phyloP scores from a whole-genome alignment of 192 early-diverging fungal genomes.

The Entomortierella parvispora region DNA sequence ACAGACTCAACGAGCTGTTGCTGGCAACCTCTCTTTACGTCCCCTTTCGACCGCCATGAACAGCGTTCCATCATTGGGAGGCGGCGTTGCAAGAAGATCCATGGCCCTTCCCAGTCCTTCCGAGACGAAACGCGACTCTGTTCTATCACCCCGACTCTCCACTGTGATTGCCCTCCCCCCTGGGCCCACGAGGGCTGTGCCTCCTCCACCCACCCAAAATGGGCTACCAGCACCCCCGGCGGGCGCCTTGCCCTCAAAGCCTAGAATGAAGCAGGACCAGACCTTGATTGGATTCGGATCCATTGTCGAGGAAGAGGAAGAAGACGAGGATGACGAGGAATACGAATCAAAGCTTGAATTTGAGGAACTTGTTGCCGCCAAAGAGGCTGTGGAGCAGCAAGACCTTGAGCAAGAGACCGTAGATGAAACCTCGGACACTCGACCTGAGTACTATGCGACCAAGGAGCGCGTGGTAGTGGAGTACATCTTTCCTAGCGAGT shows the following conservation, averaged over 20 bases:
- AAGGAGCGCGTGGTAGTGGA: slow-evolving; percentile 46
- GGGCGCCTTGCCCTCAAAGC: slow-evolving; percentile 30
- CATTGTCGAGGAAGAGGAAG: slow-evolving; percentile 35
- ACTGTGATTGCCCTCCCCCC: slow-evolving; percentile 18
- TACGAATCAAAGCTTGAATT: slow-evolving; percentile 23
- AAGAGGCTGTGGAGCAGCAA: slow-evolving; percentile 10
- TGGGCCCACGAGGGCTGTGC: slow-evolving; percentile 17
- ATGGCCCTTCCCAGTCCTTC: background rate
- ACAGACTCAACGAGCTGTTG: slow-evolving; percentile 7
- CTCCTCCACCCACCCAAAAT: slow-evolving; percentile 22
- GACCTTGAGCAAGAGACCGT: slow-evolving; percentile 12
- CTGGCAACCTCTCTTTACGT: slow-evolving; percentile 15
- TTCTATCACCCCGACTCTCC: slow-evolving; percentile 10
- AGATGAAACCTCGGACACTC: slow-evolving; percentile 1
- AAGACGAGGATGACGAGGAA: slow-evolving; percentile 29
- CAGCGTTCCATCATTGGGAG: slow-evolving; percentile 32
- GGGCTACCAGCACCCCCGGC: slow-evolving; percentile 40
- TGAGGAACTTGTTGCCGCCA: slow-evolving; percentile 24
- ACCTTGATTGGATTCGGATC: slow-evolving; percentile 1
- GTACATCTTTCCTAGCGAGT: slow-evolving; percentile 51
- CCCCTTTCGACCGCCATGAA: slow-evolving; percentile 22
- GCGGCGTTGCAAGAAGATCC: slow-evolving; percentile 33
- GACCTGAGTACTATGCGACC: slow-evolving; percentile 50
- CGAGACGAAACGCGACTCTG: slow-evolving; percentile 17
- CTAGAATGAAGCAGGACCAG: background rate